Conservation (phyloP, 768 basidiomycete species). For the Suillus clintonianus region DNA sequence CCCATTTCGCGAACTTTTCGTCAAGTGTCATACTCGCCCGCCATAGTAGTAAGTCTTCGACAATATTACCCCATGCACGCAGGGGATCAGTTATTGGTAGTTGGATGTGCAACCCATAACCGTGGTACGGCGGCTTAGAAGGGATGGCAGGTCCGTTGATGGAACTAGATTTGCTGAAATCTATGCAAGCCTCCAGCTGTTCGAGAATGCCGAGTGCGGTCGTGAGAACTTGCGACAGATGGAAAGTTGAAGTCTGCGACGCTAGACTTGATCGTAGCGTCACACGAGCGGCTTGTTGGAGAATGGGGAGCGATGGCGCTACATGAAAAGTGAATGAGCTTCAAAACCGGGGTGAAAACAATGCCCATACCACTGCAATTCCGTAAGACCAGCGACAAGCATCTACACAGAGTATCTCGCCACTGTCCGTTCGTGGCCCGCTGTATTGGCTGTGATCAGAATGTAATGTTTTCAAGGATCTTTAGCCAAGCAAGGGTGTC, state of each 20-base stretch:
- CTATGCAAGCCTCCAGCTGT: conserved; percentile 23
- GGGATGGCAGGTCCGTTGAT: conserved; percentile 4
- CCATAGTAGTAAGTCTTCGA: conserved; percentile 55
- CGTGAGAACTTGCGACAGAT: conserved; percentile 35
- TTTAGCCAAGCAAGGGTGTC: conserved; percentile 58
- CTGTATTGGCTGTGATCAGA: conserved; percentile 46
- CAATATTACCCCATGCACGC: conserved; percentile 48
- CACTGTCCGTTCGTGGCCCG: conserved; percentile 59
- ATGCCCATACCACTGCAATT: conserved; percentile 14
- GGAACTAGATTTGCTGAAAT: not conserved
- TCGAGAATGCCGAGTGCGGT: conserved; percentile 29
- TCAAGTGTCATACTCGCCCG: conserved; percentile 21
- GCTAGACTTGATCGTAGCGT: conserved; percentile 41
- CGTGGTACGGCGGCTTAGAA: conserved; percentile 33
- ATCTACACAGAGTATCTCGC: conserved; percentile 56
- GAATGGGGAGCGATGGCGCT: conserved; percentile 20
- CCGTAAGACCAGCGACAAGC: conserved; percentile 45
- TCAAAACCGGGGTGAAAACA: not conserved
- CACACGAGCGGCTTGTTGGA: conserved; percentile 30
- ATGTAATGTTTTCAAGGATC: conserved; percentile 70
- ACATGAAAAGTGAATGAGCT: not conserved
- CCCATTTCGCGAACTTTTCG: conserved; percentile 46
- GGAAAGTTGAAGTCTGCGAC: conserved; percentile 21
- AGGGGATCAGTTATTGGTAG: conserved; percentile 28
- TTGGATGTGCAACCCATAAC: conserved; percentile 39